Evolutionary conservation across 208 protist species (phyloP).

Genomic region (Strigomonas culicis): DNA sequence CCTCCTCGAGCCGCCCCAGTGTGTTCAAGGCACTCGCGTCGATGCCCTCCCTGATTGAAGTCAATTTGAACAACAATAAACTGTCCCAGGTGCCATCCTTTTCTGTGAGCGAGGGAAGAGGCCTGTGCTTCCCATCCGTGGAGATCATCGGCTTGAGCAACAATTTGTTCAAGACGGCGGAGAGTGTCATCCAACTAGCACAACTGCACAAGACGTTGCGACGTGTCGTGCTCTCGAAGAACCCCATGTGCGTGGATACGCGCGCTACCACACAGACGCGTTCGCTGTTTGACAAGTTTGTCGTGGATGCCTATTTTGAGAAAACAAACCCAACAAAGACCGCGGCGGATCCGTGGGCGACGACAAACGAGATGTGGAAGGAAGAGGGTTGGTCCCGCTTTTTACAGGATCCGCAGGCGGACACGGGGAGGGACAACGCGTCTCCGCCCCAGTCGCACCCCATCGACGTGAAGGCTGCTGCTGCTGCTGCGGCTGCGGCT

Average conservation of each 20-base stretch:
- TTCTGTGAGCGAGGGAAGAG: constrained; percentile 34
- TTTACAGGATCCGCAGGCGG: background rate
- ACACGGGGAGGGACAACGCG: background rate
- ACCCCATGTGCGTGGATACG: constrained; percentile 35
- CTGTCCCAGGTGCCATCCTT: constrained; percentile 54
- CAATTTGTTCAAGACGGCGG: constrained; percentile 49
- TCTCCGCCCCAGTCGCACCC: no score
- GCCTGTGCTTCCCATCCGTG: constrained; percentile 60
- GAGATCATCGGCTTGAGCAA: constrained; percentile 61
- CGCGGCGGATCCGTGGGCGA: background rate
- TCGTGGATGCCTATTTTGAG: constrained; percentile 62
- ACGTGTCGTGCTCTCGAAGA: constrained; percentile 59
- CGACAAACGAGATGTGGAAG: constrained; percentile 13
- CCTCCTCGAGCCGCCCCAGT: constrained; percentile 12
- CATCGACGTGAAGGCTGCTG: background rate
- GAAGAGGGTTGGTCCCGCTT: constrained; percentile 21
- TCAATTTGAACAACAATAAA: constrained; percentile 83
- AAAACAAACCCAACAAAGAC: constrained; percentile 3
- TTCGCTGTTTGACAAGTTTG: constrained; percentile 35
- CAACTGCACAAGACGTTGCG: constrained; percentile 60
- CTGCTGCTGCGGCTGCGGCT: constrained; percentile 12
- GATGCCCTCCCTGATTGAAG: constrained; percentile 76
- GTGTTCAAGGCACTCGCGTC: constrained; percentile 74
- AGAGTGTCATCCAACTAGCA: constrained; percentile 42
- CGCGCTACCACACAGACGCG: constrained; percentile 24